Evolutionary conservation across 495 filamentous ascomycete species (phyloP).

Genomic region (Cercophora newfieldiana): DNA sequence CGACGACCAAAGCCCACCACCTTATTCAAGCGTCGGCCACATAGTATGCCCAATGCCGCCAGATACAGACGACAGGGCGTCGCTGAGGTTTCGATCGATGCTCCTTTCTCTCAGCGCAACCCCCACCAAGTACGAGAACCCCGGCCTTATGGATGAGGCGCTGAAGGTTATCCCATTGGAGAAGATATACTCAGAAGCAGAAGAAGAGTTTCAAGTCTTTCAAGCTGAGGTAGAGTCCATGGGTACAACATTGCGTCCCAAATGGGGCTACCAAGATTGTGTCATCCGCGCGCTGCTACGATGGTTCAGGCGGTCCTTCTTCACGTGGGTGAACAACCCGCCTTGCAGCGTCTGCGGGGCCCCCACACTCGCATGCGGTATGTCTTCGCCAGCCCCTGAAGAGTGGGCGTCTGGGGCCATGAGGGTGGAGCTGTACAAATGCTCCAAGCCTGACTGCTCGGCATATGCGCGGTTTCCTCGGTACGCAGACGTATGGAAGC

Average conservation of each 20-base stretch:
- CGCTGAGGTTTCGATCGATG: slow-evolving; percentile 80
- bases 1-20: neutral
- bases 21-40: neutral
- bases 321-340: slow-evolving; percentile 95
- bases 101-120: slow-evolving; percentile 78
- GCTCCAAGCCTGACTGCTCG: slow-evolving; percentile 67
- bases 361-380: slow-evolving; percentile 79
- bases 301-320: slow-evolving; percentile 96
- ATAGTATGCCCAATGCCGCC: slow-evolving; percentile 66
- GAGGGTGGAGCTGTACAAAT: slow-evolving; percentile 86
- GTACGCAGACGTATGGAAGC: slow-evolving; percentile 95
- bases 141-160: slow-evolving; percentile 91
- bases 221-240: slow-evolving; percentile 83
- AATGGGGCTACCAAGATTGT: slow-evolving; percentile 99
- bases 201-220: slow-evolving; percentile 86
- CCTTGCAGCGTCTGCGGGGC: slow-evolving; percentile 74
- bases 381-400: slow-evolving; percentile 80
- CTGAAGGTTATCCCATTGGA: slow-evolving; percentile 84
- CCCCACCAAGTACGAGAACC: slow-evolving; percentile 94
- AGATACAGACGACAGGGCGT: slow-evolving; percentile 62
- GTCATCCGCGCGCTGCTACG: slow-evolving; percentile 87
- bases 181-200: slow-evolving; percentile 87
- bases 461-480: slow-evolving; percentile 86
- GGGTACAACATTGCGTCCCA: slow-evolving; percentile 69
- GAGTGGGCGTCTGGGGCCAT: slow-evolving; percentile 84